These are phyloP conservation scores for Malbranchea zuffiana DNA, from an alignment of 2,329 filamentous ascomycete genomes.

Conservation along the genomic window DNA sequence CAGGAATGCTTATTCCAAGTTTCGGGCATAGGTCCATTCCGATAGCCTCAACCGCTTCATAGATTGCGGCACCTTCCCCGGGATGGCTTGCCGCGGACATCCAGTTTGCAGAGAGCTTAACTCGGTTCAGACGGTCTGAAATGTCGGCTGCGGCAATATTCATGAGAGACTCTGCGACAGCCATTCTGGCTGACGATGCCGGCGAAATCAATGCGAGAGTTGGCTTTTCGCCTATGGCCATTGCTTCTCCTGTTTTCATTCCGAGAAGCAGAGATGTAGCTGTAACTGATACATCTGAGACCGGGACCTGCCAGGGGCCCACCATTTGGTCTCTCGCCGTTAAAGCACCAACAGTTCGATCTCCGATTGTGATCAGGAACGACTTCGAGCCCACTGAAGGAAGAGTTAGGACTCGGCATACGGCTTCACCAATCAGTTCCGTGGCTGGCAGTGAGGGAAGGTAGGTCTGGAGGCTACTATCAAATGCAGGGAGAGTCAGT, in stretches of 20 bases:
- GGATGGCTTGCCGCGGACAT: slow-evolving; percentile 94
- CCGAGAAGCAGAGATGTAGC: slow-evolving; percentile 65
- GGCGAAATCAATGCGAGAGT: slow-evolving; percentile 80
- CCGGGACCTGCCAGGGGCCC: slow-evolving; percentile 88
- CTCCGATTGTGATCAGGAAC: slow-evolving; percentile 93
- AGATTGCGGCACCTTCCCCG: slow-evolving; percentile 83
- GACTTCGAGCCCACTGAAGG: slow-evolving; percentile 93
- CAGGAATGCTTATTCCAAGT: slow-evolving; percentile 85
- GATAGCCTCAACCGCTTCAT: slow-evolving; percentile 86
- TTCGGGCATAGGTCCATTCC: slow-evolving; percentile 85
- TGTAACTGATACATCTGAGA: slow-evolving; percentile 88
- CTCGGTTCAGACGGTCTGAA: slow-evolving; percentile 60
- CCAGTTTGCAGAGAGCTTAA: slow-evolving; percentile 94
- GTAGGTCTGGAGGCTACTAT: slow-evolving; percentile 60
- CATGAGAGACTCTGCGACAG: slow-evolving; percentile 84
- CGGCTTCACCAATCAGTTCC: slow-evolving; percentile 55
- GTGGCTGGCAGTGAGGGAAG: slow-evolving; percentile 44
- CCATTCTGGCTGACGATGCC: slow-evolving; percentile 87
- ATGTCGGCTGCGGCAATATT: slow-evolving; percentile 77
- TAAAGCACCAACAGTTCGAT: slow-evolving; percentile 81
- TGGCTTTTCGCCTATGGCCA: slow-evolving; percentile 93
- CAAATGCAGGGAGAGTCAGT: slow-evolving; percentile 58
- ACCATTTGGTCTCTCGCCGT: slow-evolving; percentile 90
- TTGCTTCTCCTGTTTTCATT: slow-evolving; percentile 77
- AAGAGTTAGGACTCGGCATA: slow-evolving; percentile 68